Base-by-base conservation (phyloP, 768 basidiomycete genomes). In the Tricholoma flavovirens region DNA sequence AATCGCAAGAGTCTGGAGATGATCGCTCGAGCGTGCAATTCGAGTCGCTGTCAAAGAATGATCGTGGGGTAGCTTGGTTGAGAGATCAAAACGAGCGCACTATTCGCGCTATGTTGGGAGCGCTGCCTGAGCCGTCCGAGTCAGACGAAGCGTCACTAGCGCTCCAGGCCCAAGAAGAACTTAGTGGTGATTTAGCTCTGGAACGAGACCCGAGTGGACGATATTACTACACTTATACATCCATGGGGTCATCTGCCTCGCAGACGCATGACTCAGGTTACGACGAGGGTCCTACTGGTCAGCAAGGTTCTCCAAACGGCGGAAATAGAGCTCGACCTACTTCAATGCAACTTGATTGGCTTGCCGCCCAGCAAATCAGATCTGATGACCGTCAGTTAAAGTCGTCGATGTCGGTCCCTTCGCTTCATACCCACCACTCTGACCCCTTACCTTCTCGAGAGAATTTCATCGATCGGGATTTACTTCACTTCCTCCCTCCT, bases 21-120 rank as follows among this genome's bases (percentile, higher is more conserved):
- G 73, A 76, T 59, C 57, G 67, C 19, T 75, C 77, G 1, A 73
- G 74, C 43, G 64, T 76, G 4, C 70, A 80, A 19, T 70, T 75
- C 55, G 75, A 77, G 3, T 68, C 75, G 22, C 67, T 80, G 21
- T 73, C 76, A n/a, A 77, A 78, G 5, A 78, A 77, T 54, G 84
- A 87, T 64, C 81, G 89, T 8, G 88, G 90, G 0, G 83, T 82
- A 6, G 82, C 86, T 24, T 95, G 93, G 93, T 68, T 96, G 43
- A 79, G 81, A 33, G 91, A 94, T 62, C 93, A 96, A 68, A 88
- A 83, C 50, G 78, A 82, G 30, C 80, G 89, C 11, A 77, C 80
- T 0, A 77, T 85, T 50, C 79, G 81, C 45, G 78, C 79, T 17
- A 82, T 82, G 74, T 71, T 87, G 6, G 87, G 86, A 15, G 74